A percentile compares a stretch with the other conserved stretches of the same genome.
Evolutionary conservation across 805 yeast genomes (phyloP).

Genomic region (Candida hungchunana): DNA sequence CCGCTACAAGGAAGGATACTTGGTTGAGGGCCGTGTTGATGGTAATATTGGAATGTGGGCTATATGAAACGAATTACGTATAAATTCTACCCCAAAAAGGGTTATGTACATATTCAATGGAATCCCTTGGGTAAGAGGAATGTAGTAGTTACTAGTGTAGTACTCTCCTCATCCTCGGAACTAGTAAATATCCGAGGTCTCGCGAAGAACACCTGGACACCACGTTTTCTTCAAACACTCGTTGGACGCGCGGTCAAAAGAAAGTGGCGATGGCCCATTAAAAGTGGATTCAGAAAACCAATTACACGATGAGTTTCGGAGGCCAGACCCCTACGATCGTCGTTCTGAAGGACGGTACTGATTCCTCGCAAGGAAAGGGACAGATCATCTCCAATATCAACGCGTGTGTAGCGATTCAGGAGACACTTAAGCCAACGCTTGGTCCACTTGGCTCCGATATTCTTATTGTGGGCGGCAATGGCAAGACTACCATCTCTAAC

Average conservation of each 20-base stretch:
- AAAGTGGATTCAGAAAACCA: neutral
- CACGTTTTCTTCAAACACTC: neutral
- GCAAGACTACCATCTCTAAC: slow-evolving; percentile 91
- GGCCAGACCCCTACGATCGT: slow-evolving; percentile 98
- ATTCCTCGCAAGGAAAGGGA: slow-evolving; percentile 93
- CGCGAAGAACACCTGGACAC: neutral
- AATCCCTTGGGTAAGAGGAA: too few relatives aligned
- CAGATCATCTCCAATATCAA: slow-evolving; percentile 93
- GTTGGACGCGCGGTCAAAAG: neutral
- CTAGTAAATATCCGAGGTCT: neutral
- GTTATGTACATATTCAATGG: slow-evolving; percentile 1
- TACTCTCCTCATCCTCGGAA: neutral
- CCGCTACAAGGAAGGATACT: slow-evolving; percentile 57
- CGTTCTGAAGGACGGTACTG: slow-evolving; percentile 97
- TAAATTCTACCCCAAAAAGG: too few relatives aligned
- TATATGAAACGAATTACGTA: slow-evolving; percentile 24
- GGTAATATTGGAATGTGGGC: slow-evolving; percentile 71
- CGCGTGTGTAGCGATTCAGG: slow-evolving; percentile 97
- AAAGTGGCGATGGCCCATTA: slow-evolving; percentile 4
- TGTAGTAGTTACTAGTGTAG: too few relatives aligned
- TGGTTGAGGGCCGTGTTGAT: slow-evolving; percentile 57
- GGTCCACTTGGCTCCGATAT: slow-evolving; percentile 98
- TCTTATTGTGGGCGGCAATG: slow-evolving; percentile 75
- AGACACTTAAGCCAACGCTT: slow-evolving; percentile 86
- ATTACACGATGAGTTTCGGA: slow-evolving; percentile 67